Evolutionary conservation across 208 protist species (phyloP).

Genomic region (Trypanosomatidae sp.): DNA sequence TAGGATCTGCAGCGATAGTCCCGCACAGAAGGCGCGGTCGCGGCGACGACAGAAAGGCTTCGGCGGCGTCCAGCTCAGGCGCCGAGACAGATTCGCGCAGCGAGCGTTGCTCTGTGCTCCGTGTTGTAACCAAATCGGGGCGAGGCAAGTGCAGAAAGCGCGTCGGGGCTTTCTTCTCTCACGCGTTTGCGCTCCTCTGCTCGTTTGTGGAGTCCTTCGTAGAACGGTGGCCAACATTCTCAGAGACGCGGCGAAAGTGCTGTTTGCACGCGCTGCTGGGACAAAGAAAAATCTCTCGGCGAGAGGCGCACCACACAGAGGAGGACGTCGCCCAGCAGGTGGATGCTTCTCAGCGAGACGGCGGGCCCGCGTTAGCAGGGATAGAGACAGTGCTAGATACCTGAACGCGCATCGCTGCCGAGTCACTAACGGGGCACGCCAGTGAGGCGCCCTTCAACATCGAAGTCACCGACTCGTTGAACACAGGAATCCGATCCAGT

Average conservation of each 20-base stretch:
- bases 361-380: neutral
- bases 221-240: neutral
- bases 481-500: neutral
- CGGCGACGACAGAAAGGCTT: neutral
- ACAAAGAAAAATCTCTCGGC: neutral
- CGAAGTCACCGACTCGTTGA: neutral
- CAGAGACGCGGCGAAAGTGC: neutral
- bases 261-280: neutral
- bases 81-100: neutral
- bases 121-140: neutral
- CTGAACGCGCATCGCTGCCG: neutral
- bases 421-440: no score
- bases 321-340: neutral
- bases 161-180: no score
- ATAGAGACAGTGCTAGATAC: neutral
- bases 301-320: slow-evolving; percentile 2
- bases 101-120: neutral
- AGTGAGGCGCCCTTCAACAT: neutral
- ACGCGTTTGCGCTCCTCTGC: neutral
- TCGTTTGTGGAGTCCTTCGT: neutral
- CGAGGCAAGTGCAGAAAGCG: neutral
- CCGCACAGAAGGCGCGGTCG: neutral
- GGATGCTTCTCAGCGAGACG: neutral
- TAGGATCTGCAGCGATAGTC: slow-evolving; percentile 6
- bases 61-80: neutral